A percentile compares a stretch with the other conserved stretches of the same genome.
Conservation (phyloP, 352 stramenopile genomes). For the Elongisporangium undulatum region DNA sequence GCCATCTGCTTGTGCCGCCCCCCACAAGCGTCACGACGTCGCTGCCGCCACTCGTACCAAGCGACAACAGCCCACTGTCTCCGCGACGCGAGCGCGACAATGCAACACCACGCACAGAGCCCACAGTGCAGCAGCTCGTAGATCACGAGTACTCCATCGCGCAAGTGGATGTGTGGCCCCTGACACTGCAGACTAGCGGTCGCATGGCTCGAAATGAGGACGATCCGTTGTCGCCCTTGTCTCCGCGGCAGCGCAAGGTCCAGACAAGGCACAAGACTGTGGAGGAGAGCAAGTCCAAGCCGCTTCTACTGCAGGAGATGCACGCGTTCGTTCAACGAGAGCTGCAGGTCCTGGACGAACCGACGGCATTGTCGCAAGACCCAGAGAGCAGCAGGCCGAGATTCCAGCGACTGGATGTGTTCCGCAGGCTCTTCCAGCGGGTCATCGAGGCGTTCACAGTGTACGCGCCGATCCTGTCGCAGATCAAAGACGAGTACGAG, state of each 20-base stretch:
- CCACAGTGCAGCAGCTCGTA: neutral
- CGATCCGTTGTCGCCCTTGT: neutral
- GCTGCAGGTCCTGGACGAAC: constrained; percentile 10
- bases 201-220: neutral
- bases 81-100: neutral
- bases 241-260: constrained; percentile 9
- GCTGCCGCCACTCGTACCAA: neutral
- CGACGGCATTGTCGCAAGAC: neutral
- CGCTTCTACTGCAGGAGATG: constrained; percentile 37
- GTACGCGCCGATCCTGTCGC: constrained; percentile 55
- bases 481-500: constrained; percentile 68
- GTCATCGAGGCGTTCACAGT: constrained; percentile 59
- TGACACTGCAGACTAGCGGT: constrained; percentile 11
- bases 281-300: constrained; percentile 8
- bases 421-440: constrained; percentile 41
- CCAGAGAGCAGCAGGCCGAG: constrained; percentile 9
- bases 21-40: neutral
- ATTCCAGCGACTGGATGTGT: constrained; percentile 49
- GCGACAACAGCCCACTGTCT: neutral
- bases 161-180: constrained; percentile 36
- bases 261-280: constrained; percentile 6
- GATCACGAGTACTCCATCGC: constrained; percentile 18
- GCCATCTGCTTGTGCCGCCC: neutral
- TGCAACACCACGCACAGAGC: neutral
- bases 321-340: constrained; percentile 26